Conservation (phyloP, 352 stramenopile species). For the Pythium diclinum region DNA sequence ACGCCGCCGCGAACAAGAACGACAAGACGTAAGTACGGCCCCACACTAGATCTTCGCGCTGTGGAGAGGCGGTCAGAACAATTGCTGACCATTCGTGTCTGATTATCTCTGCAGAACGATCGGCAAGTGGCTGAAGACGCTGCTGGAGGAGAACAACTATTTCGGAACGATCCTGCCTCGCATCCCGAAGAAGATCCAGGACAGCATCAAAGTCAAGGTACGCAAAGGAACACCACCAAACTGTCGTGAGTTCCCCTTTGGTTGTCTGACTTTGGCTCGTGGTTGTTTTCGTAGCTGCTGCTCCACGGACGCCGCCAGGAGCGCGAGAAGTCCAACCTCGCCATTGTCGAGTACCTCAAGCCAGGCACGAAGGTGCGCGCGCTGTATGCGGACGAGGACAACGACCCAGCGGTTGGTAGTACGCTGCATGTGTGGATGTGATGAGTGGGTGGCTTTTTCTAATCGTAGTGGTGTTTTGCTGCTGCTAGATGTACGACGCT, state of each 20-base stretch:
- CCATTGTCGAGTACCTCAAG: conserved; percentile 74
- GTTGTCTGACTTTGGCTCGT: conserved; percentile 4
- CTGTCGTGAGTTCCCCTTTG: too few species aligned
- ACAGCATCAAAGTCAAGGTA: conserved; percentile 95
- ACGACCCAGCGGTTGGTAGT: conserved; percentile 74
- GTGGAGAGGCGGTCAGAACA: too few species aligned
- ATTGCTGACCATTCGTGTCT: background rate
- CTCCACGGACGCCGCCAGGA: conserved; percentile 64
- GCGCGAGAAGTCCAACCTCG: conserved; percentile 59
- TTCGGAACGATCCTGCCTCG: conserved; percentile 95
- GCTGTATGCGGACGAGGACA: conserved; percentile 96
- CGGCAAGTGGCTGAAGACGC: conserved; percentile 85
- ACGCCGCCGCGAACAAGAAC: conserved; percentile 77
- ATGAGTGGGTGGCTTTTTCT: background rate
- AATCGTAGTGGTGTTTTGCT: background rate
- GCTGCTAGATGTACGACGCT: conserved; percentile 91
- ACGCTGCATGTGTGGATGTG: too few species aligned
- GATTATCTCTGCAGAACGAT: conserved; percentile 72
- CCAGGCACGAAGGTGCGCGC: conserved; percentile 90
- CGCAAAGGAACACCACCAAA: background rate
- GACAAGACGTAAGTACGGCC: conserved; percentile 60
- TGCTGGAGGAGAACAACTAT: conserved; percentile 96
- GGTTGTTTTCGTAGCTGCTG: conserved; percentile 53
- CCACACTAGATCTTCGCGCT: background rate
- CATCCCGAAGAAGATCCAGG: conserved; percentile 94